Base-by-base conservation (phyloP, 192 early-diverging fungal species). In the Podila verticillata region DNA sequence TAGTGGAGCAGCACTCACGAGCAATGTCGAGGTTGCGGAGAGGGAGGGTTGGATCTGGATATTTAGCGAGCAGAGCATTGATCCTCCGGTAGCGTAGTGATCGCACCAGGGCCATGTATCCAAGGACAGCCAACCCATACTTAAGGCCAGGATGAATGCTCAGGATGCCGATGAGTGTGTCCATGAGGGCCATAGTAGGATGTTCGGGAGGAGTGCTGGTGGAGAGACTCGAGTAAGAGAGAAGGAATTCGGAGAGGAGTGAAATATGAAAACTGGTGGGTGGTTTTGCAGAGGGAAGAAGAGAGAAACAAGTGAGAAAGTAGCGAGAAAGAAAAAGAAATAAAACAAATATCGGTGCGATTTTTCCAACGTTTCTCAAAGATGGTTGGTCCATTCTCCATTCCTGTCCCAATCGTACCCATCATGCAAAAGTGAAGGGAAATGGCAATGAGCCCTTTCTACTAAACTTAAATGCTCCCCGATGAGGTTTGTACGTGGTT, bases 41-140 rank as follows among this genome's bases (percentile, higher is more conserved):
- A 4, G 79, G 63, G 5, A 73, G 32, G 0, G 72, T 62, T 4
- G 82, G 77, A 36, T 84, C 82, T 17, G 82, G 82, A 19, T 78
- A 84, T 65, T 80, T 74, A 31, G 39, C 24, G 2, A 67, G 56
- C 30, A 84, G 54, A n/a, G 57, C 49, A 20, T 84, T 68, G 35
- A 84, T 48, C 30, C 31, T 2, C 19, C 79, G 54, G 34, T 70
- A 84, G 20, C 82, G 67, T 19, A 65, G 56, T 48, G 68, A 48
- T 13, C 77, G 71, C 8, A 84, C 75, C 22, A 66, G 30, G 34
- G 49, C 10, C 28, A 80, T 36, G 49, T 80, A 80, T 15, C 44
- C 67, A 12, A 61, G 12, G 0, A 69, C 4, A 6, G 44, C 28
- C 10, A 26, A 48, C 5, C 59, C 69, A 22, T 60, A 68, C 29